Evolutionary conservation across 1,284 basidiomycete species (phyloP).

Genomic region (Baeospora myosura): DNA sequence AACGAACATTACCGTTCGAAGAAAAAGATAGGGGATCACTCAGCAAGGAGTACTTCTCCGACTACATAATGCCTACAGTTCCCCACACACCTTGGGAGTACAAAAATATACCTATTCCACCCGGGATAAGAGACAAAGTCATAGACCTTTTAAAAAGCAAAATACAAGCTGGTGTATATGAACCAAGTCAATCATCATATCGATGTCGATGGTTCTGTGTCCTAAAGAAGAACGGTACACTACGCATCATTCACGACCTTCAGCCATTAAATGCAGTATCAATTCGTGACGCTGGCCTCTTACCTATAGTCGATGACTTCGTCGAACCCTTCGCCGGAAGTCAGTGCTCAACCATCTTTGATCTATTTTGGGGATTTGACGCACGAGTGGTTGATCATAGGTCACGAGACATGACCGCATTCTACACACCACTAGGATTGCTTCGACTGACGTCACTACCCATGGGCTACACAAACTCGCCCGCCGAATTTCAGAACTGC

Average conservation of each 20-base stretch:
- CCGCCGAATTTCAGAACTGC: conserved; percentile 25
- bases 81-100: conserved; percentile 24
- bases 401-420: conserved; percentile 16
- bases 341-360: conserved; percentile 14
- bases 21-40: conserved; percentile 28
- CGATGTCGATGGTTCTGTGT: conserved; percentile 12
- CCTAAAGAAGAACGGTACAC: conserved; percentile 16
- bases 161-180: conserved; percentile 20
- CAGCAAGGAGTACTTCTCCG: conserved; percentile 27
- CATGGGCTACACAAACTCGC: conserved; percentile 21
- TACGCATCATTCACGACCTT: conserved; percentile 20
- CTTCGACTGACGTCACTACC: not conserved
- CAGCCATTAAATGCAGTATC: conserved; percentile 23
- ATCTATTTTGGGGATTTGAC: conserved; percentile 19
- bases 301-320: conserved; percentile 16
- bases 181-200: conserved; percentile 20
- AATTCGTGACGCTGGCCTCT: conserved; percentile 16
- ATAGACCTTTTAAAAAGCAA: conserved; percentile 23
- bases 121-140: conserved; percentile 15
- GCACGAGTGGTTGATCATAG: not conserved
- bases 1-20: conserved; percentile 24
- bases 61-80: conserved; percentile 23
- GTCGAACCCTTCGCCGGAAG: conserved; percentile 22
- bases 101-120: conserved; percentile 31
- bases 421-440: conserved; percentile 22